Conservation (phyloP, 2,329 filamentous ascomycete genomes). For the Talaromyces sp. region DNA sequence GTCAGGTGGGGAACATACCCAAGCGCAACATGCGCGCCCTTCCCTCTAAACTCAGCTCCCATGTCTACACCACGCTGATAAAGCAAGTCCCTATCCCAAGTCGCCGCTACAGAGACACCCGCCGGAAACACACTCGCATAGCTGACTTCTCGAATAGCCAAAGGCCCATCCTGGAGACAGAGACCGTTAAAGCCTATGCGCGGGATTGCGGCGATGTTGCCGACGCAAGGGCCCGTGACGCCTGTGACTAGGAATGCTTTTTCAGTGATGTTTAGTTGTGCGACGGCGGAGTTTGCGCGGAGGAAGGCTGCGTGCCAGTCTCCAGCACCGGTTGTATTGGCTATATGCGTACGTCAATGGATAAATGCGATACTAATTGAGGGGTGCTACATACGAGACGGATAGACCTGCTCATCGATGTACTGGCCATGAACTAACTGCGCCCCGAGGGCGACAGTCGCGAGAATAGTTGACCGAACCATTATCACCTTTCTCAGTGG, state of each 20-base stretch:
- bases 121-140: slow-evolving; percentile 70
- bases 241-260: slow-evolving; percentile 29
- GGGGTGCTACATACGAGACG: background rate
- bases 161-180: slow-evolving; percentile 39
- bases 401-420: slow-evolving; percentile 9
- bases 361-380: no score
- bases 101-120: slow-evolving; percentile 66
- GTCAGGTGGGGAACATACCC: slow-evolving; percentile 29
- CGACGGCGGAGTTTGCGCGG: slow-evolving; percentile 15
- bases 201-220: slow-evolving; percentile 33
- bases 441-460: background rate
- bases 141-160: slow-evolving; percentile 64
- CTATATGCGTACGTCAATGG: background rate
- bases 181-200: slow-evolving; percentile 36
- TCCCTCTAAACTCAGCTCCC: slow-evolving; percentile 48
- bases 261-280: slow-evolving; percentile 21
- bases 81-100: slow-evolving; percentile 56
- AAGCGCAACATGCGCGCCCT: slow-evolving; percentile 40
- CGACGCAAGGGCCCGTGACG: slow-evolving; percentile 27
- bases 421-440: slow-evolving; percentile 6
- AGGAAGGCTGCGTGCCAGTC: slow-evolving; percentile 19
- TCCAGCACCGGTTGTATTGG: slow-evolving; percentile 21
- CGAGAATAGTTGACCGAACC: background rate
- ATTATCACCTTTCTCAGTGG: background rate
- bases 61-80: slow-evolving; percentile 53